These are phyloP conservation scores for Neonectria hederae DNA, from an alignment of 2,329 filamentous ascomycete species.

Conservation along the genomic window DNA sequence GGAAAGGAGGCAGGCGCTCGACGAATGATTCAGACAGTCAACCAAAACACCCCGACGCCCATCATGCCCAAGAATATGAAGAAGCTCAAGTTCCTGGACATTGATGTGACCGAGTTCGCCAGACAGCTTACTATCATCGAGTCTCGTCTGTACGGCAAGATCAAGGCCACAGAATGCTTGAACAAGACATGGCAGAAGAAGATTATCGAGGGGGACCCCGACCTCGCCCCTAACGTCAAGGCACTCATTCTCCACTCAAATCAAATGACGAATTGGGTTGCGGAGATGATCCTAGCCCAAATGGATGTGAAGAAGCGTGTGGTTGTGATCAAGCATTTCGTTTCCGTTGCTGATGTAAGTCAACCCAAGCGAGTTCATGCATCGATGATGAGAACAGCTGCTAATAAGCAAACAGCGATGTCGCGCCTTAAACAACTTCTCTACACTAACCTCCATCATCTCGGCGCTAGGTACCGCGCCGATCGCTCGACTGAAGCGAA, in stretches of 20 bases:
- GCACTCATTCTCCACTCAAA: slow-evolving; percentile 97
- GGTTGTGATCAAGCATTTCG: slow-evolving; percentile 98
- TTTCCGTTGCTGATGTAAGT: slow-evolving; percentile 92
- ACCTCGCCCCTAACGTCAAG: slow-evolving; percentile 94
- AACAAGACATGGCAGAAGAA: slow-evolving; percentile 99
- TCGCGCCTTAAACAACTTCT: slow-evolving; percentile 93
- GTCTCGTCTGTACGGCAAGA: slow-evolving; percentile 92
- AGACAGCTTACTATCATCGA: slow-evolving; percentile 97
- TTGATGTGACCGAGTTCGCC: slow-evolving; percentile 96
- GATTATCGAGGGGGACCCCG: slow-evolving; percentile 79
- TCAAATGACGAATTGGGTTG: slow-evolving; percentile 99
- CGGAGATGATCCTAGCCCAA: slow-evolving; percentile 97
- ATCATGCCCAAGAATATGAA: slow-evolving; percentile 99
- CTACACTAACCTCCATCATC: slow-evolving; percentile 96
- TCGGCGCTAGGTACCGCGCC: slow-evolving; percentile 94
- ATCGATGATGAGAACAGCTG: not conserved
- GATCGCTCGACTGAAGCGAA: slow-evolving; percentile 91
- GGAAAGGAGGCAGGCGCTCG: slow-evolving; percentile 90
- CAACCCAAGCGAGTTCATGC: not conserved
- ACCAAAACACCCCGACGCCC: slow-evolving; percentile 81
- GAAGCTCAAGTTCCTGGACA: slow-evolving; percentile 98
- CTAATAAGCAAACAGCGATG: slow-evolving; percentile 75
- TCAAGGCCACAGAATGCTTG: slow-evolving; percentile 93
- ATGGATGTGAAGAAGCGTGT: slow-evolving; percentile 95
- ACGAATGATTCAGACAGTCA: slow-evolving; percentile 86